phyloP scores from a whole-genome alignment of 2,329 filamentous ascomycete genomes.

The Phialophora expanda region DNA sequence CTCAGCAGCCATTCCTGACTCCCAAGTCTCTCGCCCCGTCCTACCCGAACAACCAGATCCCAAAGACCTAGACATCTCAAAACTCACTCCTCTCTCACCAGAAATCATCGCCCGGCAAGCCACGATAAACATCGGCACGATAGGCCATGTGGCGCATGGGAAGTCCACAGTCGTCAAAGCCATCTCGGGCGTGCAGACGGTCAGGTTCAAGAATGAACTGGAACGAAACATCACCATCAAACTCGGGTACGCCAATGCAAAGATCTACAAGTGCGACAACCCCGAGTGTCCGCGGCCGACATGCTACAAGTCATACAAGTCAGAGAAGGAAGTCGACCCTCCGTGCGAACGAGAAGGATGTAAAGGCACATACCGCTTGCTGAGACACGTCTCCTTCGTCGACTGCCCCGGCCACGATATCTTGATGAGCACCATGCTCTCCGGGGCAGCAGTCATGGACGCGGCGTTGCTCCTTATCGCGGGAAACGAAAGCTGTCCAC shows the following conservation, averaged over 20 bases:
- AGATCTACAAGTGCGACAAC: slow-evolving; percentile 99
- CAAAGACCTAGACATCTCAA: slow-evolving; percentile 80
- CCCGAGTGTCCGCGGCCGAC: slow-evolving; percentile 86
- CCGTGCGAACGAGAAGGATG: slow-evolving; percentile 95
- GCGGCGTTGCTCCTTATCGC: slow-evolving; percentile 94
- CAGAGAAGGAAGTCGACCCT: slow-evolving; percentile 97
- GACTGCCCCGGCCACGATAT: slow-evolving; percentile 99
- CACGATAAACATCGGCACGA: slow-evolving; percentile 98
- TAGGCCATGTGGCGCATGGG: slow-evolving; percentile 97
- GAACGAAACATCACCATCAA: slow-evolving; percentile 99
- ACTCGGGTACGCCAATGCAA: slow-evolving; percentile 98
- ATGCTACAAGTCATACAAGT: slow-evolving; percentile 97
- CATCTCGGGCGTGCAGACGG: slow-evolving; percentile 97
- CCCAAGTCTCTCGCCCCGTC: slow-evolving; percentile 65
- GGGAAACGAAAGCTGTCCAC: slow-evolving; percentile 96
- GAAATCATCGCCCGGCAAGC: slow-evolving; percentile 98
- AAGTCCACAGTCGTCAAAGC: slow-evolving; percentile 99
- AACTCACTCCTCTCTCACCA: slow-evolving; percentile 82
- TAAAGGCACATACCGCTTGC: slow-evolving; percentile 80
- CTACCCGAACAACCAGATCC: slow-evolving; percentile 93
- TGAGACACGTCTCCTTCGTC: slow-evolving; percentile 96
- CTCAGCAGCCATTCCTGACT: slow-evolving; percentile 53
- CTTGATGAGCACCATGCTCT: slow-evolving; percentile 99
- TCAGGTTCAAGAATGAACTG: slow-evolving; percentile 99
- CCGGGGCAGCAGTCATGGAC: slow-evolving; percentile 99